Conservation (phyloP, 495 filamentous ascomycete genomes). For the Lentithecium fluviatile region DNA sequence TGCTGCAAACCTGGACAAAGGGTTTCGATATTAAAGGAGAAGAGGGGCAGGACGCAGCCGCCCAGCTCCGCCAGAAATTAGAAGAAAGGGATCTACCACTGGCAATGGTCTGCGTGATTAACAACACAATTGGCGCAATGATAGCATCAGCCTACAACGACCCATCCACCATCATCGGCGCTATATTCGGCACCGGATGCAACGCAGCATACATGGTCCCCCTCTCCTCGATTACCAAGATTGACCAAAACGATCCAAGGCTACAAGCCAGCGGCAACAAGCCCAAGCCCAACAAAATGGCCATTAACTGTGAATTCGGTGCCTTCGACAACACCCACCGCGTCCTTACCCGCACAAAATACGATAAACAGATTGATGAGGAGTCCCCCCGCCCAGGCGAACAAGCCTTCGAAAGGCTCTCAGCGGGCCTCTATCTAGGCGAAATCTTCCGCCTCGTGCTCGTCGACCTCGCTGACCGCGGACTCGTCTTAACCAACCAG, state of each 20-base stretch:
- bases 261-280: slow-evolving; percentile 76
- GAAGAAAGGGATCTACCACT: slow-evolving; percentile 82
- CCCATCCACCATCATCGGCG: slow-evolving; percentile 83
- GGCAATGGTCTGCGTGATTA: slow-evolving; percentile 89
- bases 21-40: slow-evolving; percentile 96
- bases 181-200: slow-evolving; percentile 97
- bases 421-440: slow-evolving; percentile 89
- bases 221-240: slow-evolving; percentile 83
- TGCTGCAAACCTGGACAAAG: slow-evolving; percentile 97
- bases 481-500: slow-evolving; percentile 70
- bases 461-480: slow-evolving; percentile 64
- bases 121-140: slow-evolving; percentile 94
- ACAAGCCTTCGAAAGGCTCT: slow-evolving; percentile 97
- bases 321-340: slow-evolving; percentile 95
- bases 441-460: slow-evolving; percentile 91
- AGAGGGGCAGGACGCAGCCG: slow-evolving; percentile 89
- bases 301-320: slow-evolving; percentile 98
- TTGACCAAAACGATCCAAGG: slow-evolving; percentile 57
- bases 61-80: slow-evolving; percentile 80
- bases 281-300: slow-evolving; percentile 57
- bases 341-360: slow-evolving; percentile 80
- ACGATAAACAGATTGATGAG: slow-evolving; percentile 80
- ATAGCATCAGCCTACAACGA: slow-evolving; percentile 96
- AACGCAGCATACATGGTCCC: slow-evolving; percentile 98
- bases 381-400: slow-evolving; percentile 90